Conservation (phyloP, 1,139 yeast species). For the Sugiyamaella sp. region DNA sequence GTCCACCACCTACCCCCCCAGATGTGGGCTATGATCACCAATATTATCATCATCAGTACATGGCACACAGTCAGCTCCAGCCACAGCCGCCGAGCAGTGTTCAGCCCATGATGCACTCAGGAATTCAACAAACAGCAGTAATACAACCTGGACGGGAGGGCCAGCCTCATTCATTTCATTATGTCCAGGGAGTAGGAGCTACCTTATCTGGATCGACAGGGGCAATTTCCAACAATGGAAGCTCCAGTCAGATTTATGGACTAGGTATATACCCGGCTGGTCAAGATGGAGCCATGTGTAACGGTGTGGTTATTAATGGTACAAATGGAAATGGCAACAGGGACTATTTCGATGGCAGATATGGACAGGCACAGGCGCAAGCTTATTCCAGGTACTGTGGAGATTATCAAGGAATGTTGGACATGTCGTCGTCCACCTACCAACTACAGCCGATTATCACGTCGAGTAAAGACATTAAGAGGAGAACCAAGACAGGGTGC, state of each 20-base stretch:
- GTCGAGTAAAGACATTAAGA: slow-evolving; percentile 38
- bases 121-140: no score
- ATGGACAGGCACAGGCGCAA: slow-evolving; percentile 13
- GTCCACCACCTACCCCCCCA: slow-evolving; percentile 2
- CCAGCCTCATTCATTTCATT: background rate
- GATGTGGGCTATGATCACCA: slow-evolving; percentile 1
- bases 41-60: background rate
- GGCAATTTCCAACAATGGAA: slow-evolving; percentile 7
- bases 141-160: background rate
- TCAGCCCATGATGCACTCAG: background rate
- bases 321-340: slow-evolving; percentile 9
- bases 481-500: slow-evolving; percentile 73
- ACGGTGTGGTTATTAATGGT: slow-evolving; percentile 8
- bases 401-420: slow-evolving; percentile 14
- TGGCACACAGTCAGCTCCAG: slow-evolving; percentile 5
- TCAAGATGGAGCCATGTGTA: slow-evolving; percentile 5
- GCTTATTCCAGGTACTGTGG: slow-evolving; percentile 13
- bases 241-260: slow-evolving; percentile 12
- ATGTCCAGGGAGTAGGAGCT: slow-evolving; percentile 3
- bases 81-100: background rate
- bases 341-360: slow-evolving; percentile 4
- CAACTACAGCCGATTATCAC: slow-evolving; percentile 24
- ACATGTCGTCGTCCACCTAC: slow-evolving; percentile 11
- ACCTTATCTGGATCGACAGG: slow-evolving; percentile 17
- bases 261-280: slow-evolving; percentile 14